phyloP scores from a whole-genome alignment of 345 rosid species.

The Hirschfeldia incana region DNA sequence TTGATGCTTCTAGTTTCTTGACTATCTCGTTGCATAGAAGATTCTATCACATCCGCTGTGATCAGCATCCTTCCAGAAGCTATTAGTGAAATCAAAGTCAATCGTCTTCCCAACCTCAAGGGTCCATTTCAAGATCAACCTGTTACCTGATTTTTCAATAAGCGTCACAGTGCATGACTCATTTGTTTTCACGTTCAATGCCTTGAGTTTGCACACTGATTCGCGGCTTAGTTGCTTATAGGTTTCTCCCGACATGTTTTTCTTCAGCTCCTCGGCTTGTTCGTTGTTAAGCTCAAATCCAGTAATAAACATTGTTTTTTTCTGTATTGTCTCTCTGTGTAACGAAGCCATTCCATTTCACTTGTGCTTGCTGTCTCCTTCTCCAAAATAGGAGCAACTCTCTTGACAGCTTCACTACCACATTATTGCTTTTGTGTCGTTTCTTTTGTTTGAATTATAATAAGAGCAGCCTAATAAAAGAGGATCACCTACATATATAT shows the following conservation, averaged over 20 bases:
- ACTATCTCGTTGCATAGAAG: slow-evolving; percentile 1
- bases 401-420: background rate
- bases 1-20: background rate
- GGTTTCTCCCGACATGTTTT: background rate
- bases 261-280: background rate
- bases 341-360: background rate
- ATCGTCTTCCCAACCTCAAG: background rate
- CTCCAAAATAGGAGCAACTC: background rate
- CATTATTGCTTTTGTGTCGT: background rate
- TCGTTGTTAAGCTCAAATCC: background rate
- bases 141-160: background rate
- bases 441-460: background rate
- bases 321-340: background rate
- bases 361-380: slow-evolving; percentile 4
- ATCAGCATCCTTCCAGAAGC: background rate
- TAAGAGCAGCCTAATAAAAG: background rate
- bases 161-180: background rate
- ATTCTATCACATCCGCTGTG: background rate
- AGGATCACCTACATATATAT: background rate
- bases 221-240: background rate
- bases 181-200: background rate
- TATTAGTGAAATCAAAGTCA: background rate
- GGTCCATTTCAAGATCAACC: background rate
- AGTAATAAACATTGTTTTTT: background rate
- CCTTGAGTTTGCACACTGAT: background rate